A percentile compares a stretch with the other conserved stretches of the same genome.
These are phyloP conservation scores for Scenedesmus sp. DNA, from an alignment of 163 green algal species.

Conservation along the genomic window DNA sequence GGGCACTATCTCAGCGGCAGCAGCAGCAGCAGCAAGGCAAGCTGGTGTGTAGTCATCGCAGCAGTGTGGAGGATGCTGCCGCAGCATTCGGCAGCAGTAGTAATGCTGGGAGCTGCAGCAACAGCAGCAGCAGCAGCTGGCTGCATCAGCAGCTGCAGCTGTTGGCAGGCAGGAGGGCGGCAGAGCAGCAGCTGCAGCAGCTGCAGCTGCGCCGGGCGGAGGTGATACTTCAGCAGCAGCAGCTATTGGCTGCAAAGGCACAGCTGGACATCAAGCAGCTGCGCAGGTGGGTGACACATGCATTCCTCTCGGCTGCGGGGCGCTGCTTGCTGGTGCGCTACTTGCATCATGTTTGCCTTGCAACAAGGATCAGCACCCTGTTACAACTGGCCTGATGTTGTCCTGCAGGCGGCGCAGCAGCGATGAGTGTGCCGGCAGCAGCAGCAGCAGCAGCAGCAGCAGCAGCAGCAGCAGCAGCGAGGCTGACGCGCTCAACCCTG, in stretches of 20 bases:
- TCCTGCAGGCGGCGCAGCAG: background rate
- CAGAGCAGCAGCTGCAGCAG: slow-evolving; percentile 11
- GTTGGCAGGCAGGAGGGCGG: background rate
- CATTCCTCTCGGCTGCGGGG: background rate
- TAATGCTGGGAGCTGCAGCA: background rate
- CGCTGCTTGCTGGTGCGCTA: background rate
- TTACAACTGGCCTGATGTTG: background rate
- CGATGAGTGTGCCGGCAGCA: background rate
- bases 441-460: slow-evolving; percentile 3
- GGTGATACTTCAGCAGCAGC: background rate
- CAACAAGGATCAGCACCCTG: background rate
- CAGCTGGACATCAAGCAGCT: slow-evolving; percentile 39
- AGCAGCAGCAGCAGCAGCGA: background rate
- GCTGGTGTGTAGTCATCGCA: background rate
- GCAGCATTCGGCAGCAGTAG: slow-evolving; percentile 13
- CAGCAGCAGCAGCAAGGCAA: background rate
- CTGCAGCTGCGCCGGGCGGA: background rate
- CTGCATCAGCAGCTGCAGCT: slow-evolving; percentile 20
- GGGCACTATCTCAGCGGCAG: background rate
- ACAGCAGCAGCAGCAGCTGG: slow-evolving; percentile 17
- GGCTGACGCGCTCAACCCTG: background rate
- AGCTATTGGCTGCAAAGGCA: slow-evolving; percentile 17
- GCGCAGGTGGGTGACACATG: background rate
- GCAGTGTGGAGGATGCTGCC: background rate
- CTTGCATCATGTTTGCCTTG: background rate